Evolutionary conservation across 2,329 filamentous ascomycete genomes (phyloP).

Genomic region (Sporothrix pseudoabietina): DNA sequence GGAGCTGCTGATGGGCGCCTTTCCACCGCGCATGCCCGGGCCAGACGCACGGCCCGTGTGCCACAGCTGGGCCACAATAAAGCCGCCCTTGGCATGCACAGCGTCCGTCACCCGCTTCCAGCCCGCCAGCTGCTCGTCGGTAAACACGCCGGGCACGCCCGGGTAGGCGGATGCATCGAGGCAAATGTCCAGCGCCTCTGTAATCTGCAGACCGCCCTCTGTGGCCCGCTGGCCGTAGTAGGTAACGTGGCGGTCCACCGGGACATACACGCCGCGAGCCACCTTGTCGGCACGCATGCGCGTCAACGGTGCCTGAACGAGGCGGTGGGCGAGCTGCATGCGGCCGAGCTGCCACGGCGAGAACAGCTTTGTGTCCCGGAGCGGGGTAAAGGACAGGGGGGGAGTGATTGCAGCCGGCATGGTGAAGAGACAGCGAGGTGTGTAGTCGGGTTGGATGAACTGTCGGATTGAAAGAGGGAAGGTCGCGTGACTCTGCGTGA

Average conservation of each 20-base stretch:
- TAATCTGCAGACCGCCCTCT: slow-evolving; percentile 48
- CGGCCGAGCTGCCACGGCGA: slow-evolving; percentile 49
- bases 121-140: slow-evolving; percentile 28
- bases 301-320: slow-evolving; percentile 48
- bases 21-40: slow-evolving; percentile 44
- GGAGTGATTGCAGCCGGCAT: slow-evolving; percentile 31
- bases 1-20: slow-evolving; percentile 42
- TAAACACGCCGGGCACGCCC: slow-evolving; percentile 31
- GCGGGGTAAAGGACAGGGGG: slow-evolving; percentile 28
- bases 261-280: slow-evolving; percentile 42
- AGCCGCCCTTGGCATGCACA: slow-evolving; percentile 33
- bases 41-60: slow-evolving; percentile 44
- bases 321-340: slow-evolving; percentile 51
- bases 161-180: slow-evolving; percentile 35
- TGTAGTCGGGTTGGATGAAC: background rate
- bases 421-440: background rate
- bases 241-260: slow-evolving; percentile 41
- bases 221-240: slow-evolving; percentile 52
- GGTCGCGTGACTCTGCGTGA: background rate
- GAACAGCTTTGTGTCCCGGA: slow-evolving; percentile 32
- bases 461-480: background rate
- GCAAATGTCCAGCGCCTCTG: slow-evolving; percentile 52
- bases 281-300: slow-evolving; percentile 54
- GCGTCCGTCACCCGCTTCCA: slow-evolving; percentile 33
- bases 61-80: slow-evolving; percentile 53